A percentile compares a stretch with the other conserved stretches of the same genome.
phyloP scores from a whole-genome alignment of 2,329 filamentous ascomycete genomes.

The Exophiala sideris region DNA sequence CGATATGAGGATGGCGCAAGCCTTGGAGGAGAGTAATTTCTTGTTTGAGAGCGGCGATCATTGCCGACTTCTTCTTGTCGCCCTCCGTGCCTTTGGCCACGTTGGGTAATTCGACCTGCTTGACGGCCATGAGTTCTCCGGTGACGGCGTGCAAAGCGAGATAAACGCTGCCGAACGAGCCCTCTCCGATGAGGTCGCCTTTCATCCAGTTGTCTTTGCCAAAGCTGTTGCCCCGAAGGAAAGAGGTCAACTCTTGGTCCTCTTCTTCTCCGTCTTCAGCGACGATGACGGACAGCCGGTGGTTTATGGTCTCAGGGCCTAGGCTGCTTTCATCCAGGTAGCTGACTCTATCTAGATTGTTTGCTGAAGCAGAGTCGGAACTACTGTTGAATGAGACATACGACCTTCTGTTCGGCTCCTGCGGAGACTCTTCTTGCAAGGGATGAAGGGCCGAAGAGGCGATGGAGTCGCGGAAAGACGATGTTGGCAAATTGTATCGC shows the following conservation, averaged over 20 bases:
- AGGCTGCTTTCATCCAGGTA: conserved; percentile 80
- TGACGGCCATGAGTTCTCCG: conserved; percentile 94
- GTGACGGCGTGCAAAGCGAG: conserved; percentile 93
- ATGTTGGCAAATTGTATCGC: conserved; percentile 56
- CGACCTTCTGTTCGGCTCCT: conserved; percentile 87
- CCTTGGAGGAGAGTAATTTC: conserved; percentile 93
- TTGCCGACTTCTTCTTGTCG: conserved; percentile 90
- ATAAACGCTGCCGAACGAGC: conserved; percentile 94
- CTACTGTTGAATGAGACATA: conserved; percentile 71
- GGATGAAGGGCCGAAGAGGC: conserved; percentile 86
- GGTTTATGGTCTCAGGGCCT: conserved; percentile 49
- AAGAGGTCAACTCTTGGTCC: conserved; percentile 84
- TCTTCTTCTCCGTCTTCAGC: conserved; percentile 88
- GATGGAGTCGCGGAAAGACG: conserved; percentile 78
- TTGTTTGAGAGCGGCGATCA: conserved; percentile 95
- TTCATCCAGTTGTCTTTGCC: conserved; percentile 99
- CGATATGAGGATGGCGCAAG: conserved; percentile 92
- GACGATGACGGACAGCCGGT: conserved; percentile 77
- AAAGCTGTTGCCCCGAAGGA: conserved; percentile 89
- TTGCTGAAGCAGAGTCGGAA: conserved; percentile 65
- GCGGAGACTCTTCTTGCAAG: conserved; percentile 81
- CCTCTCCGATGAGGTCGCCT: conserved; percentile 92
- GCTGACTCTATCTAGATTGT: conserved; percentile 70
- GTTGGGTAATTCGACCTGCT: conserved; percentile 91
- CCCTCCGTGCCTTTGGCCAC: conserved; percentile 72